Evolutionary conservation across 805 yeast genomes (phyloP).

Genomic region (Brettanomyces bruxellensis): DNA sequence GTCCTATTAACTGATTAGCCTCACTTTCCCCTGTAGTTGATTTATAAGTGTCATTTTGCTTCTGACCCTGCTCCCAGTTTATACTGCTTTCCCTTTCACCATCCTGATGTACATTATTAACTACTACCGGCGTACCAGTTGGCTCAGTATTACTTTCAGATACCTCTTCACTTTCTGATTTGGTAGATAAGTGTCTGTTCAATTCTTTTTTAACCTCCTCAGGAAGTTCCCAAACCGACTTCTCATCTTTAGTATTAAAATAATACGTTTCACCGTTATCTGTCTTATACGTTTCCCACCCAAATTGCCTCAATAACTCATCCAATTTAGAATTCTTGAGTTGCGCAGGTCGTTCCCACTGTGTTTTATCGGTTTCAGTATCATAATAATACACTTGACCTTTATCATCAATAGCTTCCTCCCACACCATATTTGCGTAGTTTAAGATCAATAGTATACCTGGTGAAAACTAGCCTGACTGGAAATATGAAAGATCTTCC

Average conservation of each 20-base stretch:
- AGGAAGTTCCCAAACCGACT: slow-evolving; percentile 81
- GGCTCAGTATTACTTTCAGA: neutral
- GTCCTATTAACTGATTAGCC: neutral
- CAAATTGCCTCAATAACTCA: slow-evolving; percentile 37
- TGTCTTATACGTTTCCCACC: slow-evolving; percentile 43
- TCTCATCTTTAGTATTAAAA: slow-evolving; percentile 52
- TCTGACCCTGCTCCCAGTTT: neutral
- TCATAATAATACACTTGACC: slow-evolving; percentile 72
- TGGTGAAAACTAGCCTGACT: no score
- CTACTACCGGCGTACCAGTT: neutral
- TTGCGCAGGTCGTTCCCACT: slow-evolving; percentile 75
- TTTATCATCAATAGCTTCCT: slow-evolving; percentile 49
- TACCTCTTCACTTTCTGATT: neutral
- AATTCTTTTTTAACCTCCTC: slow-evolving; percentile 26
- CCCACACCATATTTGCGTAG: slow-evolving; percentile 40
- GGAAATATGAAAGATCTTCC: no score
- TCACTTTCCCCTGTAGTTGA: neutral
- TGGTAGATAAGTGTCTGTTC: neutral
- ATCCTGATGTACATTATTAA: neutral
- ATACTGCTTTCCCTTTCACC: neutral
- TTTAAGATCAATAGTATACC: neutral
- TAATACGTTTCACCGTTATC: slow-evolving; percentile 60
- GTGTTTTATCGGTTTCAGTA: slow-evolving; percentile 52
- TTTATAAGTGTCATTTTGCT: neutral
- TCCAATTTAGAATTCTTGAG: slow-evolving; percentile 25